phyloP scores from a whole-genome alignment of 805 yeast genomes.

The Barnettozyma pratensis region DNA sequence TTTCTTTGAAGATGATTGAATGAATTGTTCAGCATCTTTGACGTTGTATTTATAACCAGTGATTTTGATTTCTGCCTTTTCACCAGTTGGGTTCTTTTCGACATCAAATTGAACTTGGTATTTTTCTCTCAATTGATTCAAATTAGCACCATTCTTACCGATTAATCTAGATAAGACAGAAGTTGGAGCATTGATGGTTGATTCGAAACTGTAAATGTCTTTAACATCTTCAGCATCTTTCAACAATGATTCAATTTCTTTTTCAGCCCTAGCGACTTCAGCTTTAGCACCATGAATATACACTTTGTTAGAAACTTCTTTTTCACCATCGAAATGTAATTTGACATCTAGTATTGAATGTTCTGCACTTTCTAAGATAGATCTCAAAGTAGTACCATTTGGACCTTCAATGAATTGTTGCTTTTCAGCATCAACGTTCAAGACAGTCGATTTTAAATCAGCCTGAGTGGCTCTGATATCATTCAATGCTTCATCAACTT shows the following conservation, averaged over 20 bases:
- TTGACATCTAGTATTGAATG: slow-evolving; percentile 37
- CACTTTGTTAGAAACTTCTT: slow-evolving; percentile 48
- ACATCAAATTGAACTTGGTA: slow-evolving; percentile 76
- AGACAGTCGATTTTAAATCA: slow-evolving; percentile 43
- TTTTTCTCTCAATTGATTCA: slow-evolving; percentile 64
- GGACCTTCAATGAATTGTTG: slow-evolving; percentile 63
- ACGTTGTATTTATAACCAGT: slow-evolving; percentile 78
- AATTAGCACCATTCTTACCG: slow-evolving; percentile 81
- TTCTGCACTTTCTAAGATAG: slow-evolving; percentile 28
- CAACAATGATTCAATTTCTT: slow-evolving; percentile 48
- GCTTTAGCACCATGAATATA: slow-evolving; percentile 63
- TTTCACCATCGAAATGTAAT: slow-evolving; percentile 33
- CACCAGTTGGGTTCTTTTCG: slow-evolving; percentile 44
- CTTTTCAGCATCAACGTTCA: slow-evolving; percentile 47
- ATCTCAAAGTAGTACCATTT: slow-evolving; percentile 50
- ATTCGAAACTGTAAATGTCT: slow-evolving; percentile 37
- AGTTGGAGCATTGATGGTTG: slow-evolving; percentile 57
- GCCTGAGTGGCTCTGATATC: slow-evolving; percentile 54
- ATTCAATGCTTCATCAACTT: slow-evolving; percentile 51
- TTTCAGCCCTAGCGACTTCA: slow-evolving; percentile 51
- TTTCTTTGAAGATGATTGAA: slow-evolving; percentile 56
- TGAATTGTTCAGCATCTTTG: slow-evolving; percentile 59
- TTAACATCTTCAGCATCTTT: slow-evolving; percentile 50
- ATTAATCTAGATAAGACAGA: slow-evolving; percentile 71
- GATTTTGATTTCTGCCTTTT: slow-evolving; percentile 47